A percentile compares a stretch with the other conserved stretches of the same genome.
Conservation (phyloP, 2,329 filamentous ascomycete species). For the Fusarium algeriense region DNA sequence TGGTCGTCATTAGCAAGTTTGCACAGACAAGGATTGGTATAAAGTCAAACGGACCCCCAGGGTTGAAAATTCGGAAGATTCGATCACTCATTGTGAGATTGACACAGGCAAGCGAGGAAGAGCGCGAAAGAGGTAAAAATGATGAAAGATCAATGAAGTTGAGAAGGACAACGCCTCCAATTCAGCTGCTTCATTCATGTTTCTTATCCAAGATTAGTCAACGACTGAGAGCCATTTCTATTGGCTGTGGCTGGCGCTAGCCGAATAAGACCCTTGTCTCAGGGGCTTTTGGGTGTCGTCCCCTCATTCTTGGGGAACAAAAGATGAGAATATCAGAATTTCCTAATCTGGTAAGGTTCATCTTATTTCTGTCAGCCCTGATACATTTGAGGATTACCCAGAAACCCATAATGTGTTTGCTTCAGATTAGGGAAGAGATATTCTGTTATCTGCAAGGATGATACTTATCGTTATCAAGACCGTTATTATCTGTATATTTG, state of each 20-base stretch:
- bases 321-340: slow-evolving; percentile 33
- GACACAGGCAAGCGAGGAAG: not conserved
- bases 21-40: not conserved
- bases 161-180: not conserved
- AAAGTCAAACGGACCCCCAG: slow-evolving; percentile 38
- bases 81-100: slow-evolving; percentile 26
- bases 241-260: slow-evolving; percentile 1
- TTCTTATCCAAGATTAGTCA: slow-evolving; percentile 18
- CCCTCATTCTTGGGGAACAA: not conserved
- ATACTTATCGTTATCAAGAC: fast-evolving
- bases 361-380: not conserved
- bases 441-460: not conserved
- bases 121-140: slow-evolving; percentile 12
- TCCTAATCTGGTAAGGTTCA: not conserved
- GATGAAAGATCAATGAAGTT: slow-evolving; percentile 9
- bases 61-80: slow-evolving; percentile 54
- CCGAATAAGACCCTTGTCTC: slow-evolving; percentile 8
- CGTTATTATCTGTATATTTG: too few species aligned
- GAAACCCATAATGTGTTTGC: too few species aligned
- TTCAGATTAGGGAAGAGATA: too few species aligned
- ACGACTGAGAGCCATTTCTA: not conserved
- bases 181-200: not conserved
- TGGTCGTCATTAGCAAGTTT: not conserved
- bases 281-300: slow-evolving; percentile 1
- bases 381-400: too few species aligned